Evolutionary conservation across 352 stramenopile genomes (phyloP).

Genomic region (Thalassiosira ordinaria): DNA sequence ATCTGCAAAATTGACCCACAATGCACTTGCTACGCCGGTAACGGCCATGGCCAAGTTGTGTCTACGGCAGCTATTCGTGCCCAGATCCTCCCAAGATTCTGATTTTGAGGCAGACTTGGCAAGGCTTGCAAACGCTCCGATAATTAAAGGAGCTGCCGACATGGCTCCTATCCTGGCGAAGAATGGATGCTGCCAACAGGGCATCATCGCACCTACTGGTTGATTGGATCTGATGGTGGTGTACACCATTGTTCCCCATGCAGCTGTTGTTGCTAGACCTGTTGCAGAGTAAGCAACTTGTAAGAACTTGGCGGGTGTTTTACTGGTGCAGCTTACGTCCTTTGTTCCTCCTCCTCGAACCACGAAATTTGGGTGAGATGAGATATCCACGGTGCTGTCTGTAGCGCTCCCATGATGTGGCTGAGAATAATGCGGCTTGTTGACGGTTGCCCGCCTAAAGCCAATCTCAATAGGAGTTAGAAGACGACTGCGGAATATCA

Average conservation of each 20-base stretch:
- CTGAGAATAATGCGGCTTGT: neutral
- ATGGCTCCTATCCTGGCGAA: slow-evolving; percentile 42
- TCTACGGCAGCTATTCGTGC: slow-evolving; percentile 23
- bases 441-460: slow-evolving; percentile 6
- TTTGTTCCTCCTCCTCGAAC: slow-evolving; percentile 2
- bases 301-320: neutral
- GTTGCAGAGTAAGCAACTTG: slow-evolving; percentile 29
- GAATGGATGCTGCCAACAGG: slow-evolving; percentile 27
- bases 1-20: slow-evolving; percentile 40
- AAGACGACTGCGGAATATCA: neutral
- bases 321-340: neutral
- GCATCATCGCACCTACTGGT: slow-evolving; percentile 39
- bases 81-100: slow-evolving; percentile 31
- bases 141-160: slow-evolving; percentile 23
- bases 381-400: neutral
- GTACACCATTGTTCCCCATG: slow-evolving; percentile 40
- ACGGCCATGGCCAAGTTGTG: slow-evolving; percentile 46
- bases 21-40: slow-evolving; percentile 20
- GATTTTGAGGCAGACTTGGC: neutral
- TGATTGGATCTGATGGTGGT: slow-evolving; percentile 52
- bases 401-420: neutral
- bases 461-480: slow-evolving; percentile 5
- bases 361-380: neutral
- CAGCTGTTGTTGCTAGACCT: slow-evolving; percentile 30
- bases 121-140: slow-evolving; percentile 23